These are phyloP conservation scores for Neocallimastix lanati DNA, from an alignment of 192 early-diverging fungal species.

Conservation along the genomic window DNA sequence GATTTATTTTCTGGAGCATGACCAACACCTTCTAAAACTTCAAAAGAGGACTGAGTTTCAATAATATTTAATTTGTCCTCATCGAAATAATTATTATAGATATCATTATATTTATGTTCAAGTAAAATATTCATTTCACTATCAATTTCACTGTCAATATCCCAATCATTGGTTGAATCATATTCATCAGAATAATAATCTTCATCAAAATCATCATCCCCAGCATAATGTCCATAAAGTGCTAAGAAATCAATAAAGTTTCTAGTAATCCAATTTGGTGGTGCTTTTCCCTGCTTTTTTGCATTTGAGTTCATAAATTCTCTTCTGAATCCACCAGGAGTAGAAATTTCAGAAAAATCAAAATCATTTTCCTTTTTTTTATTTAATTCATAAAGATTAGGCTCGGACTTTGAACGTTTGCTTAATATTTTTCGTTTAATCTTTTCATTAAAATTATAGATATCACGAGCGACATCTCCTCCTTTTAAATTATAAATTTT, in stretches of 20 bases:
- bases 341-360: slow-evolving; percentile 32
- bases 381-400: neutral
- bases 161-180: too few relatives aligned
- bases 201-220: slow-evolving; percentile 49
- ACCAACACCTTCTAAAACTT: too few relatives aligned
- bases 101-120: too few relatives aligned
- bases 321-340: slow-evolving; percentile 77
- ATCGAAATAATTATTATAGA: too few relatives aligned
- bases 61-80: too few relatives aligned
- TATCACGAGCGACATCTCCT: neutral
- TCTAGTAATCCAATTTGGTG: slow-evolving; percentile 55
- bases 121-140: too few relatives aligned
- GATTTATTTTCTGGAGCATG: too few relatives aligned
- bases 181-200: too few relatives aligned
- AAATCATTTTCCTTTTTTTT: slow-evolving; percentile 12
- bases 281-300: slow-evolving; percentile 33
- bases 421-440: neutral
- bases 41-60: too few relatives aligned
- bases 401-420: neutral
- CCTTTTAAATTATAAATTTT: neutral
- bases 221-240: slow-evolving; percentile 85
- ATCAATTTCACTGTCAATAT: too few relatives aligned
- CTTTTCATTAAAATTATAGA: neutral
- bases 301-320: slow-evolving; percentile 65
- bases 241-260: slow-evolving; percentile 89